Evolutionary conservation across 495 filamentous ascomycete genomes (phyloP).

Genomic region (Pseudotulostoma volvatum): DNA sequence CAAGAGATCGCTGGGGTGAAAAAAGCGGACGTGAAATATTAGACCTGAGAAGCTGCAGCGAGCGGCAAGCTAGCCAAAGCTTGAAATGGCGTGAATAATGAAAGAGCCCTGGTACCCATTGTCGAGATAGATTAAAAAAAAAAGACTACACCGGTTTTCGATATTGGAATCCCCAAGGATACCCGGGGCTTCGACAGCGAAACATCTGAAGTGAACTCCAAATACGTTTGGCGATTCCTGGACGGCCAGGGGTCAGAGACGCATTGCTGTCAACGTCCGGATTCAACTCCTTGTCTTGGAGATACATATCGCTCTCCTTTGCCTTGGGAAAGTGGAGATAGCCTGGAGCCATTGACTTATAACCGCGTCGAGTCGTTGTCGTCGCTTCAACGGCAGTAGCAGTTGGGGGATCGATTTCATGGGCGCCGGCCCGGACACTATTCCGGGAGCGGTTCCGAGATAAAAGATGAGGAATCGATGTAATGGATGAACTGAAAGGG

Average conservation of each 20-base stretch:
- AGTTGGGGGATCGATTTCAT: slow-evolving; percentile 21
- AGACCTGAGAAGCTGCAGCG: no score
- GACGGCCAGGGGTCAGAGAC: slow-evolving; percentile 8
- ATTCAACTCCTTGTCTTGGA: not conserved
- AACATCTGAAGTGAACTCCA: slow-evolving; percentile 18
- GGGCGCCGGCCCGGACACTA: slow-evolving; percentile 6
- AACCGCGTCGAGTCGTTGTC: slow-evolving; percentile 21
- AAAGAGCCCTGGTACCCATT: no score
- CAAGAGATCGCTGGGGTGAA: no score
- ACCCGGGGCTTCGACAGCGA: slow-evolving; percentile 13
- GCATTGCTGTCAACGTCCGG: not conserved
- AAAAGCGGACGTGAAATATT: no score
- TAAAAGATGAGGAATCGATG: slow-evolving; percentile 17
- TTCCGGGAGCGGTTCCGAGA: no score
- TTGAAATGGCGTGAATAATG: no score
- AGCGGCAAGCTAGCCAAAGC: no score
- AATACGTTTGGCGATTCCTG: slow-evolving; percentile 15
- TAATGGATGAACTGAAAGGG: slow-evolving; percentile 25
- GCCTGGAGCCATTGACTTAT: slow-evolving; percentile 14
- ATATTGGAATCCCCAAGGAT: no score
- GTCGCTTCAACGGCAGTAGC: slow-evolving; percentile 27
- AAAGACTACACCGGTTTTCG: no score
- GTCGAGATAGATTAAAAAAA: no score
- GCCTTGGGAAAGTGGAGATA: slow-evolving; percentile 5
- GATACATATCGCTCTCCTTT: not conserved